Base-by-base conservation (phyloP, 352 stramenopile genomes). In the Phytopythium montanum region DNA sequence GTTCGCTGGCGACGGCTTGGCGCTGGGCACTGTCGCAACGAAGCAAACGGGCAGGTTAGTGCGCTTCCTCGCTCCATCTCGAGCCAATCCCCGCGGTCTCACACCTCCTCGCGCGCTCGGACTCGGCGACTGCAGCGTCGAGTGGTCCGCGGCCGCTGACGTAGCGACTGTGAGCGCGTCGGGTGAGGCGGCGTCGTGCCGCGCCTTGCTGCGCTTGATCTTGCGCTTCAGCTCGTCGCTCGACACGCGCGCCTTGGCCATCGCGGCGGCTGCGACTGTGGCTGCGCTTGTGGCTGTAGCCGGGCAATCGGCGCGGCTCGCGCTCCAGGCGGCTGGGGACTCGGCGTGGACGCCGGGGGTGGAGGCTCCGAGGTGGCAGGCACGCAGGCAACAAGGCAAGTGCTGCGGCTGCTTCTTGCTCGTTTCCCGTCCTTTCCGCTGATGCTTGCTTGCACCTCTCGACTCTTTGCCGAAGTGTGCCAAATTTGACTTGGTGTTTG, bases 191-290 rank as follows among this genome's bases (percentile, higher is more conserved):
- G 53, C 60, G 13, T 88, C 72, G 21, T 76, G 59, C 29, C 66
- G 68, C 28, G 72, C 57, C 65, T 92, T 92, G 28, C 67, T 64
- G 6, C 80, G 73, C 58, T 90, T 92, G 36, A 72, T 73, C 58
- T 81, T 87, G 61, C 78, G 79, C 74, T 89, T 90, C 45, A 75
- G 62, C 29, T 92, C 79, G 57, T 92, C 78, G 54, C 74, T 81
- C 18, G 70, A 69, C 6, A 77, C 65, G 42, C 86, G 87, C 23
- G 76, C 72, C 64, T 85, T 90, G 54, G 66, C 72, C 79, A 90
- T 90, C 33, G 23, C 33, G 3, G 23, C 3, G 0, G 23, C 23
- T 34, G 49, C 13, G 12, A 9, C n/a, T 29, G 8, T 26, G 14
- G n/a, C n/a, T n/a, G n/a, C n/a, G n/a, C n/a, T n/a, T n/a, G n/a